A percentile compares a stretch with the other conserved stretches of the same genome.
These are phyloP conservation scores for Penicillium freii DNA, from an alignment of 2,329 filamentous ascomycete species.

Conservation along the genomic window DNA sequence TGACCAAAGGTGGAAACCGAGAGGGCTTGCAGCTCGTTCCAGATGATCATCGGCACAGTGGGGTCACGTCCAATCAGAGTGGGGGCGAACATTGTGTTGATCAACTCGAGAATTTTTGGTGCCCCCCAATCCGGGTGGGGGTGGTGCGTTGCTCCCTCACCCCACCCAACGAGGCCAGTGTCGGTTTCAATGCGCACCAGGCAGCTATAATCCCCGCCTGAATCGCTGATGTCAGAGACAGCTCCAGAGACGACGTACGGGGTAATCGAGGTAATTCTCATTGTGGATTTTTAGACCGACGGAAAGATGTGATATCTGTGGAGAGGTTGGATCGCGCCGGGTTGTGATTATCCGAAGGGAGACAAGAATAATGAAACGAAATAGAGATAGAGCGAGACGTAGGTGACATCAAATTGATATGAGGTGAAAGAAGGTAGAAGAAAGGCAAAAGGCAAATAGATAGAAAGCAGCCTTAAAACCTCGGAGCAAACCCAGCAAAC, in stretches of 20 bases:
- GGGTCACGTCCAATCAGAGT: neutral
- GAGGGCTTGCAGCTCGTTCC: neutral
- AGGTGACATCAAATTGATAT: too few species aligned
- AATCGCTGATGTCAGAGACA: accelerated
- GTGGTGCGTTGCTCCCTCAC: neutral
- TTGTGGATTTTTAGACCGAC: neutral
- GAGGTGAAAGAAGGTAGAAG: neutral
- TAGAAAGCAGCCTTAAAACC: neutral
- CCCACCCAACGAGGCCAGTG: neutral
- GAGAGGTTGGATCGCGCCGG: neutral
- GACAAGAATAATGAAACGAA: neutral
- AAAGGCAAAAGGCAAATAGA: neutral
- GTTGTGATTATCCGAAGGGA: neutral
- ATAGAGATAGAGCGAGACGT: neutral
- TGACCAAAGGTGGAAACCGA: neutral
- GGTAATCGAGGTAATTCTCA: neutral
- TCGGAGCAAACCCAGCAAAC: neutral
- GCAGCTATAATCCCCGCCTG: neutral
- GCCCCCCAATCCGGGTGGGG: accelerated
- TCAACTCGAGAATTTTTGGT: neutral
- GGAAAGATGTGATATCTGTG: neutral
- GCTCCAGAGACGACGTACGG: neutral
- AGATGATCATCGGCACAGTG: neutral
- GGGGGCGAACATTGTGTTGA: too few species aligned
- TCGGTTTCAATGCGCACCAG: neutral